Evolutionary conservation across 208 protist genomes (phyloP), one percentile per base, ranked within the genome.

Genomic region (Giardia muris): DNA sequence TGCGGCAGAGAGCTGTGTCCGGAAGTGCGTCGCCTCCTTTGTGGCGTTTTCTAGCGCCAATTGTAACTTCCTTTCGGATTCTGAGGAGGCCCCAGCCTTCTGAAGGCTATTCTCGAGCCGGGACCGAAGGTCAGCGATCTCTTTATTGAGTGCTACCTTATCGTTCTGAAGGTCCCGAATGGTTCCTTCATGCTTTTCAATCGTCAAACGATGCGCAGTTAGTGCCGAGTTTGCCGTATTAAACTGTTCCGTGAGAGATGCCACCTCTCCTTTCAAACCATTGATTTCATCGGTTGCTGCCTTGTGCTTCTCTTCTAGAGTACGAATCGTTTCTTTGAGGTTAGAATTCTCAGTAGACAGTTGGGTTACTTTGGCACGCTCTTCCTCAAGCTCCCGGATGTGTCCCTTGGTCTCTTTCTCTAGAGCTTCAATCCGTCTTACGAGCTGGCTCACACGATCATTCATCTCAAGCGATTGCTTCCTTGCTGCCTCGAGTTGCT

Each of bases 41-140:
- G 43, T 3, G 2, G 87, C 87, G 45, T 90, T 90, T 90, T 90
- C 1, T n/a, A 90, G 87, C 1, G 87, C n/a, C 2, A 90, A n/a
- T 47, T 90, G 87, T 4, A 90, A 46, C 43, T 90, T 90, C 87
- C 87, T 0, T 46, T 90, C 87, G 45, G 2, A 47, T 2, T 90
- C 43, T 2, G 43, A 47, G 1, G 87, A 47, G 1, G 1, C 42
- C n/a, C 3, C 45, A 43, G 4, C 19, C 86, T 89, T 43, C 4
- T 4, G 3, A 3, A 45, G 86, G 4, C 19, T 10, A 4, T 89
- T 43, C 86, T 89, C 42, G 4, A 89, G 4, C 19, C 42, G 86
- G 19, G 4, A 10, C 42, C 86, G 4, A 43, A 89, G 86, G n/a
- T 43, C 86, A 43, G 19, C 19, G 3, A 43, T 89, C 45, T 89